Percentiles rank a stretch among this genome's conserved stretches.
phyloP scores from a whole-genome alignment of 164 flowering plant species.

The Chimonanthus praecox region DNA sequence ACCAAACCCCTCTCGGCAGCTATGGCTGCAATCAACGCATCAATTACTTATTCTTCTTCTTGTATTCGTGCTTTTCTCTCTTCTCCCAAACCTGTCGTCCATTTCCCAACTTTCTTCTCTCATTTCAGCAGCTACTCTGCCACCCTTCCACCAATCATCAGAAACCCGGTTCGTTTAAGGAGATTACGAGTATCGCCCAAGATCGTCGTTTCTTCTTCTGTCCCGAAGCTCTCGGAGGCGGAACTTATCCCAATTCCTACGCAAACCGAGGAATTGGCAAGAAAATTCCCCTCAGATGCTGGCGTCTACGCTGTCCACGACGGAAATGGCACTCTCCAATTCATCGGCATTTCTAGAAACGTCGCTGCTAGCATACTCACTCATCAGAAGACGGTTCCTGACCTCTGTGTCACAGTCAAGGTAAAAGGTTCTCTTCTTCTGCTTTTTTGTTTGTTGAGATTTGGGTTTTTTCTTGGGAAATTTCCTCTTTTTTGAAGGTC shows the following conservation, averaged over 20 bases:
- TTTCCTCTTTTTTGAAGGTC: too few species aligned
- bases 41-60: background rate
- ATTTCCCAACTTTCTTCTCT: conserved; percentile 9
- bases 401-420: conserved; percentile 75
- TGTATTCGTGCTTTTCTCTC: background rate
- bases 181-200: conserved; percentile 23
- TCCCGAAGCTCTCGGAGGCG: conserved; percentile 49
- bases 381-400: conserved; percentile 66
- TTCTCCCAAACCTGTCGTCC: background rate
- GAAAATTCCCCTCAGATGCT: conserved; percentile 41
- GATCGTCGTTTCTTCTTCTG: conserved; percentile 28
- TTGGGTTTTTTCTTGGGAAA: too few species aligned
- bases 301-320: conserved; percentile 89
- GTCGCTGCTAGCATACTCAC: conserved; percentile 61
- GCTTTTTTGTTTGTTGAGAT: too few species aligned
- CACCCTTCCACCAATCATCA: conserved; percentile 17
- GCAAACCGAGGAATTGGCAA: conserved; percentile 23
- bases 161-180: conserved; percentile 4
- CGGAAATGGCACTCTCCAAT: conserved; percentile 52
- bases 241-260: conserved; percentile 37
- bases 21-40: conserved; percentile 4
- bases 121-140: conserved; percentile 12
- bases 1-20: background rate
- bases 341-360: conserved; percentile 75
- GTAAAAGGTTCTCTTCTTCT: conserved; percentile 20